Base-by-base conservation (phyloP, 2,329 filamentous ascomycete species). In the Bretziella fagacearum region DNA sequence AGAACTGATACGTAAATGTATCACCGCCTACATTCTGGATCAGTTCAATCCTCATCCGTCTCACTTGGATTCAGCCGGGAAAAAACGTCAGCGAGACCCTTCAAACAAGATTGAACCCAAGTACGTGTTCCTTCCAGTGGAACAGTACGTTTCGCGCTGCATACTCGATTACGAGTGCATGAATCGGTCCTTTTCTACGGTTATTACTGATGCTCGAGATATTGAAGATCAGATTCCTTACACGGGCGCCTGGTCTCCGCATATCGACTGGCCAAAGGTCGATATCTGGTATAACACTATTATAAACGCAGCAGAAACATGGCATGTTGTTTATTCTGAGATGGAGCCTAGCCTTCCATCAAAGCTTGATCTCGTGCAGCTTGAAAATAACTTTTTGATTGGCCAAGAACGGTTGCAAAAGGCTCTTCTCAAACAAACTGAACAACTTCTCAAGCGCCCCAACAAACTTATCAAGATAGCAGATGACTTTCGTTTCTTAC, bases 381-480 rank as follows among this genome's bases (percentile, higher is more conserved):
- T 75, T 23, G 74, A 77, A 52, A 57, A 58, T 6, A 58, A 66
- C 3, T 62, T 68, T 20, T 62, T 67, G 32, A 65, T 59, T 52
- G 83, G 79, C 2, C 79, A 84, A 56, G 67, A 74, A 22, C 81
- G 87, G 59, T 61, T 77, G 11, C 79, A 84, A 50, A 69, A 77
- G 47, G 70, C 76, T 1, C 62, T 94, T 6, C 65, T 94, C 20
- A 93, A 87, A 59, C 77, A 79, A 7, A 82, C 77, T 0, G 87
- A 94, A 59, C 77, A 73, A 54, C 62, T 93, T 6, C 66, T 94
- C 17, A 93, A 87, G 60, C 73, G 85, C 15, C 86, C 87, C 0
- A 77, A 83, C 1, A 73, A 79, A 26, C 73, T 74, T 4, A 60
- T 94, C 44, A 71, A 68, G 41, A 73, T 75, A 22, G 75, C 82